A percentile compares a stretch with the other conserved stretches of the same genome.
These are phyloP conservation scores for Rhizophagus clarus DNA, from an alignment of 192 early-diverging fungal genomes.

Conservation along the genomic window DNA sequence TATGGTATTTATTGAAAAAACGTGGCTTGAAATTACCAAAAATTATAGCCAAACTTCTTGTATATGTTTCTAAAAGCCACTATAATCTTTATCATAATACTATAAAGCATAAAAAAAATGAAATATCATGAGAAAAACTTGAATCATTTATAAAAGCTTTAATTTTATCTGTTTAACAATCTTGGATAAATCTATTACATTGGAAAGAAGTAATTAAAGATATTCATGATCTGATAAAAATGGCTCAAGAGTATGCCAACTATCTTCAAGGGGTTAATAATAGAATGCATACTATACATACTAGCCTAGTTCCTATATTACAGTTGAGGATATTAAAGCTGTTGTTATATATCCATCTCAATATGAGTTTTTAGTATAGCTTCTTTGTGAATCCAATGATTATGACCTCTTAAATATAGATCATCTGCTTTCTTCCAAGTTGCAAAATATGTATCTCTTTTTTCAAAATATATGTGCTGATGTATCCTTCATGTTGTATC, in stretches of 20 bases:
- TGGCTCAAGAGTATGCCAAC: neutral
- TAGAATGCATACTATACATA: neutral
- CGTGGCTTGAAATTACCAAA: neutral
- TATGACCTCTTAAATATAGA: neutral
- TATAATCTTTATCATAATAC: neutral
- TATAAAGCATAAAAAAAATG: neutral
- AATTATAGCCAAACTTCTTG: neutral
- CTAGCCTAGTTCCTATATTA: neutral
- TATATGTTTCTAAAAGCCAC: neutral
- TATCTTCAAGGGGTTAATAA: neutral
- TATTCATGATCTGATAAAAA: neutral
- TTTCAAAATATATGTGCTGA: conserved; percentile 7
- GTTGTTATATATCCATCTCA: neutral
- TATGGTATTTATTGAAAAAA: neutral
- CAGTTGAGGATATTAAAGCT: neutral
- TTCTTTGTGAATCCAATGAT: neutral
- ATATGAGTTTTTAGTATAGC: neutral
- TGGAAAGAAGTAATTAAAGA: neutral
- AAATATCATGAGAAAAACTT: neutral
- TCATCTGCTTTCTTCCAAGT: neutral
- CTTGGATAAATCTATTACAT: neutral
- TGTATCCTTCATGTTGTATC: neutral
- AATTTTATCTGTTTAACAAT: neutral
- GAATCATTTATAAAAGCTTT: neutral
- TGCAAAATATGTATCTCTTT: neutral